Conservation (phyloP, 2,329 filamentous ascomycete genomes). For the Elsinoe ampelina region DNA sequence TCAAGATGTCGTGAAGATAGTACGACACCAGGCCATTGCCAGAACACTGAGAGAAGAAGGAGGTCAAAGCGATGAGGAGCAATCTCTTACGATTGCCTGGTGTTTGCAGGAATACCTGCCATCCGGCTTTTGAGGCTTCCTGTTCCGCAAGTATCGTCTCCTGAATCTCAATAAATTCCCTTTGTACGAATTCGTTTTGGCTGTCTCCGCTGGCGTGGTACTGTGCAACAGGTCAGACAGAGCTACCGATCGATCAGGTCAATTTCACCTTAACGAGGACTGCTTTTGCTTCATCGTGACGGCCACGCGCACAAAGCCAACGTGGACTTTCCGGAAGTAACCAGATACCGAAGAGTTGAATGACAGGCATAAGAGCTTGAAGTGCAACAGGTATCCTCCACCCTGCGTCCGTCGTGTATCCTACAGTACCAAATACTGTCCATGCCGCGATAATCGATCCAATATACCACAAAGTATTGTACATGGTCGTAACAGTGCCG, state of each 20-base stretch:
- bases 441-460: constrained; percentile 49
- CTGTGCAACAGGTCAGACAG: constrained; percentile 28
- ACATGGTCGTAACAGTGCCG: constrained; percentile 27
- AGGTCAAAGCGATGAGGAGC: constrained; percentile 40
- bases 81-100: constrained; percentile 45
- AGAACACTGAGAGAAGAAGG: constrained; percentile 48
- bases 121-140: constrained; percentile 18
- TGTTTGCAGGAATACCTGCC: constrained; percentile 20
- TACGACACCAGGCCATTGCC: constrained; percentile 42
- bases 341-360: constrained; percentile 49
- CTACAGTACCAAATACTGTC: constrained; percentile 54
- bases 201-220: constrained; percentile 54
- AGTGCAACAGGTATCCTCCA: constrained; percentile 44
- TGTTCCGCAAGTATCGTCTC: constrained; percentile 52
- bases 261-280: constrained; percentile 37
- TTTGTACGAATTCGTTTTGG: constrained; percentile 51
- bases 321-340: constrained; percentile 56
- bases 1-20: constrained; percentile 24
- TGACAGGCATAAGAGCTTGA: constrained; percentile 35
- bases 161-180: constrained; percentile 58
- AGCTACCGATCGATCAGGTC: background rate
- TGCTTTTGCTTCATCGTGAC: constrained; percentile 50
- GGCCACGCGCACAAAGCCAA: constrained; percentile 56
- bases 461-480: constrained; percentile 45
- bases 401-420: constrained; percentile 36